These are phyloP conservation scores for Hura crepitans DNA, from an alignment of 441 rosid species.

Conservation along the genomic window DNA sequence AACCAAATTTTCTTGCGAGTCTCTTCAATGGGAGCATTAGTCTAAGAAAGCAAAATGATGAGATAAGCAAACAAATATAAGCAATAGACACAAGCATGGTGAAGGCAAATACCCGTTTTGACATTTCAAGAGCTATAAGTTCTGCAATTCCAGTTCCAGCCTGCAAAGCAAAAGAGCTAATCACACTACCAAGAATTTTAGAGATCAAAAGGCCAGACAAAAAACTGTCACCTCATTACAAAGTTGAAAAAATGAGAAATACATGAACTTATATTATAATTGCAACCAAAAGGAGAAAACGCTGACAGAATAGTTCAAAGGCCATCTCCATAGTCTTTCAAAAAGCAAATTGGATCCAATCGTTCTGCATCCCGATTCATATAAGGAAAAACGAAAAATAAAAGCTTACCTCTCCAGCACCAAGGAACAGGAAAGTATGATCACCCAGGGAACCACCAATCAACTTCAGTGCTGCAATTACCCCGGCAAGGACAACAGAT, in stretches of 20 bases:
- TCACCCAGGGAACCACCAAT: slow-evolving; percentile 56
- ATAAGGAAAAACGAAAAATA: neutral
- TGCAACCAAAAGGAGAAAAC: neutral
- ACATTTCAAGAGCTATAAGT: slow-evolving; percentile 33
- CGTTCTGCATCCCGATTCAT: neutral
- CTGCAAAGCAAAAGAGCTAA: slow-evolving; percentile 16
- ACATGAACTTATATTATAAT: neutral
- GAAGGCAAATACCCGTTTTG: slow-evolving; percentile 52
- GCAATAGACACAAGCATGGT: neutral
- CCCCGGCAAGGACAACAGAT: slow-evolving; percentile 77
- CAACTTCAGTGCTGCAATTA: slow-evolving; percentile 62
- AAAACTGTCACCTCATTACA: neutral
- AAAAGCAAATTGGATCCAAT: neutral
- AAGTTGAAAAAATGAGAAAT: neutral
- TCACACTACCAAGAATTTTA: neutral
- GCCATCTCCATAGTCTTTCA: neutral
- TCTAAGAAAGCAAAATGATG: slow-evolving; percentile 34
- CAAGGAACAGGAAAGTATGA: slow-evolving; percentile 80
- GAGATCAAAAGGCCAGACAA: neutral
- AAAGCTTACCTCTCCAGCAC: slow-evolving; percentile 81
- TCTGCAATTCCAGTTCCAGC: too few relatives aligned
- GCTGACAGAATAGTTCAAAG: neutral
- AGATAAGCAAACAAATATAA: neutral
- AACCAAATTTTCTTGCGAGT: slow-evolving; percentile 85
- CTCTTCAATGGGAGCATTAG: slow-evolving; percentile 53